phyloP scores from a whole-genome alignment of 2,329 filamentous ascomycete genomes.

The Neofusicoccum laricinum region DNA sequence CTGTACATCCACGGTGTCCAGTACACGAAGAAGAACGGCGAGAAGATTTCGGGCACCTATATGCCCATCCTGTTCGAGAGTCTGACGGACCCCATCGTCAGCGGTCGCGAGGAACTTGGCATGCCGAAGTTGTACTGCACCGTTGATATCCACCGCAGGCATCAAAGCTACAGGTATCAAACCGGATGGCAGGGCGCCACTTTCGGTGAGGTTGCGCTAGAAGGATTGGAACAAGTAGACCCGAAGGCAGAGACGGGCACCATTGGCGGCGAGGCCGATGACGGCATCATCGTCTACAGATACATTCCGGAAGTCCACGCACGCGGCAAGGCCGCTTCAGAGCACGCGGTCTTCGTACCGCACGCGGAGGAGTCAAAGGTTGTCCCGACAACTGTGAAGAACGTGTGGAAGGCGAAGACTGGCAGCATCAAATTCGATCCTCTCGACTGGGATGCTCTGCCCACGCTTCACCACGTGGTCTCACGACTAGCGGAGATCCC shows the following conservation, averaged over 20 bases:
- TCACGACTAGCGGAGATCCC: constrained; percentile 54
- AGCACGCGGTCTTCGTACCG: constrained; percentile 50
- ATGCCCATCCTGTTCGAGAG: constrained; percentile 59
- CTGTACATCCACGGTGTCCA: constrained; percentile 63
- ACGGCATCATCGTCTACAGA: constrained; percentile 54
- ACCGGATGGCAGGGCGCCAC: constrained; percentile 38
- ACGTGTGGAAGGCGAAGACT: constrained; percentile 37
- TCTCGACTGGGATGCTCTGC: constrained; percentile 53
- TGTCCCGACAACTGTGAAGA: constrained; percentile 31
- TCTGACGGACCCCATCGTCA: constrained; percentile 58
- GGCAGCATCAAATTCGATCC: constrained; percentile 49
- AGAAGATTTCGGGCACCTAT: constrained; percentile 51
- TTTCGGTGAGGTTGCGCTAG: constrained; percentile 32
- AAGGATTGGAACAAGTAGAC: constrained; percentile 22
- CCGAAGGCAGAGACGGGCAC: constrained; percentile 12
- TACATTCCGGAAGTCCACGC: constrained; percentile 56
- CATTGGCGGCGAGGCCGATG: constrained; percentile 29
- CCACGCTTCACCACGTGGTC: constrained; percentile 60
- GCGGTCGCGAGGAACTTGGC: constrained; percentile 59
- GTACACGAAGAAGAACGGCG: constrained; percentile 51
- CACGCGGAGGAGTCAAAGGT: constrained; percentile 30
- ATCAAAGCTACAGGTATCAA: constrained; percentile 37
- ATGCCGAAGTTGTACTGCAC: constrained; percentile 59
- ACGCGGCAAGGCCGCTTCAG: constrained; percentile 50
- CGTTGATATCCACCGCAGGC: constrained; percentile 44